Evolutionary conservation across 352 stramenopile species (phyloP).

Genomic region (Pythium pyrilobum): DNA sequence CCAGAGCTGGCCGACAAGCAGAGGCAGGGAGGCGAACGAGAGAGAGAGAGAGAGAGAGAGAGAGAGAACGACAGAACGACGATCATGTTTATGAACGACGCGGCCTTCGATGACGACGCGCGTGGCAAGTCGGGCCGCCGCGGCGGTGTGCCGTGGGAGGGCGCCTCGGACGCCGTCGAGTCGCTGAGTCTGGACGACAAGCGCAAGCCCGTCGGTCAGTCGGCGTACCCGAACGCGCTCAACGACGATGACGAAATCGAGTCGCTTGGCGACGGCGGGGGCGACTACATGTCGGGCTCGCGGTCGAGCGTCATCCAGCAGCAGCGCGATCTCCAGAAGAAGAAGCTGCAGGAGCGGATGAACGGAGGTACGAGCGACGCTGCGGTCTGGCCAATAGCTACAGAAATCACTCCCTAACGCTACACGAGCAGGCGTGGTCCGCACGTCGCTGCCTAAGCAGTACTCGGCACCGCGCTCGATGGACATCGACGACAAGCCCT

Average conservation of each 20-base stretch:
- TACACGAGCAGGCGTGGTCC: slow-evolving; percentile 74
- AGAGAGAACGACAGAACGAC: neutral
- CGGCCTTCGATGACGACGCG: slow-evolving; percentile 65
- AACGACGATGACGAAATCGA: slow-evolving; percentile 80
- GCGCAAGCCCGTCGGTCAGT: slow-evolving; percentile 17
- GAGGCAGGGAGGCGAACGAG: too few species aligned
- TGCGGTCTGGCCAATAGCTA: too few species aligned
- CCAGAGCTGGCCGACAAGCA: too few species aligned
- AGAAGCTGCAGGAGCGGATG: slow-evolving; percentile 82
- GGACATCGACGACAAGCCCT: slow-evolving; percentile 78
- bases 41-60: neutral
- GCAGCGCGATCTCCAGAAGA: slow-evolving; percentile 82
- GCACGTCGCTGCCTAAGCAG: slow-evolving; percentile 67
- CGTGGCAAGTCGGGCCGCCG: slow-evolving; percentile 17
- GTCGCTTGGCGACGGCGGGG: slow-evolving; percentile 34
- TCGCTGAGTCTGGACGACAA: slow-evolving; percentile 58
- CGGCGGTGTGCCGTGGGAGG: slow-evolving; percentile 22
- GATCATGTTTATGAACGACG: slow-evolving; percentile 83
- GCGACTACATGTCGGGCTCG: slow-evolving; percentile 55
- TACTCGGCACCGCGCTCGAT: slow-evolving; percentile 69
- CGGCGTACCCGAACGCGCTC: slow-evolving; percentile 65
- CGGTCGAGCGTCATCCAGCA: slow-evolving; percentile 79
- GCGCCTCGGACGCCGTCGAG: slow-evolving; percentile 57
- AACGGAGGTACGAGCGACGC: slow-evolving; percentile 48
- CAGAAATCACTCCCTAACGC: too few species aligned